Evolutionary conservation across 2,329 filamentous ascomycete genomes (phyloP).

Genomic region (Botrytis cinerea): DNA sequence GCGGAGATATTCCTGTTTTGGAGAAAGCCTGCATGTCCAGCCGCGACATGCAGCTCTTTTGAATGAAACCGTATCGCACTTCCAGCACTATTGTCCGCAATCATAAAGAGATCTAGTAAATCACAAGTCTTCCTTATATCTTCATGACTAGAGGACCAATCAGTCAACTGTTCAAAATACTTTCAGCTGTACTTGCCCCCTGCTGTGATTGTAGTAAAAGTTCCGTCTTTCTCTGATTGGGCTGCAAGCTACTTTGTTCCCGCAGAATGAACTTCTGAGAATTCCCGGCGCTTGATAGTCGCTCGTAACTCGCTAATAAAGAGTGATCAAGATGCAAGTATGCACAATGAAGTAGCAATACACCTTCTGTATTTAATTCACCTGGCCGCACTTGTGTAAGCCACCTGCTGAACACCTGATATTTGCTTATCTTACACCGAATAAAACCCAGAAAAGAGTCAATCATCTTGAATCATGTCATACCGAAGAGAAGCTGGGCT

Average conservation of each 20-base stretch:
- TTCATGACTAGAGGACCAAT: background rate
- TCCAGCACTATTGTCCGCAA: background rate
- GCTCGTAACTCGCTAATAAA: background rate
- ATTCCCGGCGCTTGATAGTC: background rate
- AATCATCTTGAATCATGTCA: background rate
- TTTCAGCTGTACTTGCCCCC: background rate
- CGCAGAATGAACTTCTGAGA: background rate
- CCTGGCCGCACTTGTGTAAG: background rate
- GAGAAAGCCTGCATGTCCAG: background rate
- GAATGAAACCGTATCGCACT: background rate
- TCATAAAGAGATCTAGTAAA: background rate
- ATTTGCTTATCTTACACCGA: background rate
- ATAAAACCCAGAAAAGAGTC: background rate
- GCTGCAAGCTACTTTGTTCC: background rate
- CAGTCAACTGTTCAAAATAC: background rate
- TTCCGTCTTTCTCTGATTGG: background rate
- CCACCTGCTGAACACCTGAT: background rate
- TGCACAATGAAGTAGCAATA: background rate
- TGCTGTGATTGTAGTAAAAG: background rate
- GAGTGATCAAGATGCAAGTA: background rate
- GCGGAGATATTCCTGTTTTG: background rate
- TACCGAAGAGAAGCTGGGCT: background rate
- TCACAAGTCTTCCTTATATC: background rate
- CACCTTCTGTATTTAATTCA: too few relatives aligned
- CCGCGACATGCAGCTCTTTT: background rate